Percentiles rank a stretch among this genome's conserved stretches.
These are phyloP conservation scores for Debaryomyces psychrophilus DNA, from an alignment of 1,139 yeast species.

Conservation along the genomic window DNA sequence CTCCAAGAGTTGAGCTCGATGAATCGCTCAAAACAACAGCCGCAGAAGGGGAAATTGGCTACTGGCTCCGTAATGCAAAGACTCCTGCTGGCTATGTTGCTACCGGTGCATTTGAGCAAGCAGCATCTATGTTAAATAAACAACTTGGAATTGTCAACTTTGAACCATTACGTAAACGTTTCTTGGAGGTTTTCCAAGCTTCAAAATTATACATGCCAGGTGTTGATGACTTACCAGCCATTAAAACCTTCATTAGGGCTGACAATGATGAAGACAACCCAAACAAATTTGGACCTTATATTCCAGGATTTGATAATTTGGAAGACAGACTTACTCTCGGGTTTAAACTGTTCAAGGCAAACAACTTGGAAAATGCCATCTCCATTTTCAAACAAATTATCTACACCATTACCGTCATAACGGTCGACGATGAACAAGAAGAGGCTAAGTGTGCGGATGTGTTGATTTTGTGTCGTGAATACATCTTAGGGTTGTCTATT, in stretches of 20 bases:
- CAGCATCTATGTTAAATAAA: constrained; percentile 86
- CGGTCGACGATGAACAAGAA: constrained; percentile 74
- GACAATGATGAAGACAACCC: constrained; percentile 64
- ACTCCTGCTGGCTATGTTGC: constrained; percentile 94
- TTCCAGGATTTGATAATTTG: constrained; percentile 77
- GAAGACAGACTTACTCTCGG: constrained; percentile 71
- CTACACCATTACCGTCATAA: constrained; percentile 71
- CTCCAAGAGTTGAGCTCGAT: constrained; percentile 28
- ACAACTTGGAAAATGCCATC: constrained; percentile 81
- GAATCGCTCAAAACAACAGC: constrained; percentile 22
- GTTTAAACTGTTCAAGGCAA: constrained; percentile 79
- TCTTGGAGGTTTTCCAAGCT: constrained; percentile 80
- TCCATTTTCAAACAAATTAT: constrained; percentile 76
- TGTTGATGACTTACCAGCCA: constrained; percentile 67
- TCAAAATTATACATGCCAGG: constrained; percentile 78
- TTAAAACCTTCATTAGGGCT: constrained; percentile 67
- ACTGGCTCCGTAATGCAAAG: constrained; percentile 88
- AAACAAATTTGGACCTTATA: constrained; percentile 58
- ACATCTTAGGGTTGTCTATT: constrained; percentile 86
- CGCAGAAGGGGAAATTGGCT: constrained; percentile 63
- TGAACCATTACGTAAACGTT: constrained; percentile 83
- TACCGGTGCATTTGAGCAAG: constrained; percentile 95
- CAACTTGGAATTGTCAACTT: constrained; percentile 86
- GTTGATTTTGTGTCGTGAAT: constrained; percentile 78
- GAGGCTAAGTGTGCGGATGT: constrained; percentile 76